Evolutionary conservation across 2,329 filamentous ascomycete genomes (phyloP).

Genomic region (Penicillium sp.): DNA sequence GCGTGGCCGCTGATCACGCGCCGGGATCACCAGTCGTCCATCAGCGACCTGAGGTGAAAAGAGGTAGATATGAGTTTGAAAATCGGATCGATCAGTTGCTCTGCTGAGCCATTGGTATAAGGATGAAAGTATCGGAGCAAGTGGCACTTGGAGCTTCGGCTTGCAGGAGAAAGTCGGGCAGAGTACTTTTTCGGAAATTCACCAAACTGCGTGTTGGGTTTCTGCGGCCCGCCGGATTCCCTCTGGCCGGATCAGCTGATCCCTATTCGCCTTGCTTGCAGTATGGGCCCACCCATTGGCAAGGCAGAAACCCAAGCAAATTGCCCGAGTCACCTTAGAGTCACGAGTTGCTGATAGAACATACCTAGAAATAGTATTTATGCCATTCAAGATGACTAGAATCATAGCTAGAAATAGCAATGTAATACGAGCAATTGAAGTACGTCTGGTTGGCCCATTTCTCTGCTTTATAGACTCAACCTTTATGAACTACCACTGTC

Average conservation of each 20-base stretch:
- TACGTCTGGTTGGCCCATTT: too few relatives aligned
- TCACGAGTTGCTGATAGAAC: too few relatives aligned
- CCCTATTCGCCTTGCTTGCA: not conserved
- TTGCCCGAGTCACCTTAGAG: too few relatives aligned
- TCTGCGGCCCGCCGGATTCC: conserved; percentile 13
- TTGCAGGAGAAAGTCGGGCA: conserved; percentile 21
- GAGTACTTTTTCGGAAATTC: conserved; percentile 25
- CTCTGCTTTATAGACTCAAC: too few relatives aligned
- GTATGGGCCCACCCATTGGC: conserved; percentile 1
- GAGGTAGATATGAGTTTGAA: not conserved
- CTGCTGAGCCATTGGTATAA: not conserved
- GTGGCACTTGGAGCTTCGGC: conserved; percentile 15
- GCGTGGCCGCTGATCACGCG: conserved; percentile 34
- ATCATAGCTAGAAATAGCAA: too few relatives aligned
- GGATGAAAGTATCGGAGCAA: not conserved
- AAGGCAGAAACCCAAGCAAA: too few relatives aligned
- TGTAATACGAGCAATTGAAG: too few relatives aligned
- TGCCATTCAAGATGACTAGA: too few relatives aligned
- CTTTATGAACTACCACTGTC: too few relatives aligned
- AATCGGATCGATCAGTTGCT: not conserved
- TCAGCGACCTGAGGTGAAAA: conserved; percentile 14
- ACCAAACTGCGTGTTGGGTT: conserved; percentile 21
- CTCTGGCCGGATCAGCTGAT: conserved; percentile 17
- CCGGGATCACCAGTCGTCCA: conserved; percentile 27
- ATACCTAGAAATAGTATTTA: too few relatives aligned